Conservation (phyloP, 2,329 filamentous ascomycete species). For the Colletotrichum noveboracense region DNA sequence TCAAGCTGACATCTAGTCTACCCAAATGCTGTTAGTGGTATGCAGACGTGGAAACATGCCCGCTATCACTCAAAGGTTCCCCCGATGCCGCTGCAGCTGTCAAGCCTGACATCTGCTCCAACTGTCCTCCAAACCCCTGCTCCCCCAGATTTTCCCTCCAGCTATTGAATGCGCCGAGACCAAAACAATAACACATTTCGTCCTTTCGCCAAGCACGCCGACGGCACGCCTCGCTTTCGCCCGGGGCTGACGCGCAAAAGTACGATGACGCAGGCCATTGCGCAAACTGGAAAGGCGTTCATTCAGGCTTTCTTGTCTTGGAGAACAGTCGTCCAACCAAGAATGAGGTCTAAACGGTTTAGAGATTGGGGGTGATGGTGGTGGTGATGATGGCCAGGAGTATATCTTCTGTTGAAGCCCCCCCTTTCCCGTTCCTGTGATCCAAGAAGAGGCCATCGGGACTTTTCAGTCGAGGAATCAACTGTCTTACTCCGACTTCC, state of each 20-base stretch:
- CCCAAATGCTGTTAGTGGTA: background rate
- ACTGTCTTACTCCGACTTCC: accelerated
- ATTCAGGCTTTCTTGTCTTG: background rate
- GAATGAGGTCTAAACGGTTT: background rate
- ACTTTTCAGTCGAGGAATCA: background rate
- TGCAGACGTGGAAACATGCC: background rate
- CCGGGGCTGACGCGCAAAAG: conserved; percentile 14
- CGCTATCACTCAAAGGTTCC: background rate
- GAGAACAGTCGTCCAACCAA: background rate
- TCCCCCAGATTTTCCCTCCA: background rate
- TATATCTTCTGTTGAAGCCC: background rate
- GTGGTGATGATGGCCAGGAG: background rate
- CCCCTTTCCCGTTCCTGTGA: background rate
- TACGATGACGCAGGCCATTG: conserved; percentile 11
- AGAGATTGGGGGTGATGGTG: background rate
- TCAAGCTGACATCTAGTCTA: background rate
- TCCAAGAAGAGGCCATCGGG: background rate
- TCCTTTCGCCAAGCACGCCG: conserved; percentile 4
- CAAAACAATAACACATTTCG: background rate
- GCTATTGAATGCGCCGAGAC: background rate
- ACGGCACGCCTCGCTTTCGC: conserved; percentile 9
- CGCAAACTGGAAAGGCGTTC: background rate
- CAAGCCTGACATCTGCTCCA: background rate
- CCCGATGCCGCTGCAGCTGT: background rate
- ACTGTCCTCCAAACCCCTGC: background rate